Evolutionary conservation across 2,329 filamentous ascomycete genomes (phyloP).

Genomic region (Pseudonectria buxi): DNA sequence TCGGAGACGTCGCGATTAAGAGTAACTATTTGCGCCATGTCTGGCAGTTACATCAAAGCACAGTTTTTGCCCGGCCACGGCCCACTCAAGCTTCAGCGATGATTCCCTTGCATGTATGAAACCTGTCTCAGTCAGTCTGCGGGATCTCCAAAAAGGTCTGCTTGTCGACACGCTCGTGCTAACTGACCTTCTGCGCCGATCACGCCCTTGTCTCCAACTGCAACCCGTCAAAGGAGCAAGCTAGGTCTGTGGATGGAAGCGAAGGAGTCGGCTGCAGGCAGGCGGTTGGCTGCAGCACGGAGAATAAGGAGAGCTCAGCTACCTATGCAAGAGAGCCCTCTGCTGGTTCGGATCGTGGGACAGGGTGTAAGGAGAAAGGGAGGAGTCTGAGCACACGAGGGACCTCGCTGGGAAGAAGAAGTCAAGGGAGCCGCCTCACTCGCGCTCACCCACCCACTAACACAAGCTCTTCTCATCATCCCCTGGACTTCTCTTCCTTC

Average conservation of each 20-base stretch:
- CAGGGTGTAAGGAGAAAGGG: slow-evolving; percentile 2
- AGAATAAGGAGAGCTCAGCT: background rate
- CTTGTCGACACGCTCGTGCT: background rate
- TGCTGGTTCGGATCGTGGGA: background rate
- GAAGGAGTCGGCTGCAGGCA: background rate
- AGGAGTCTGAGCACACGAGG: slow-evolving; percentile 1
- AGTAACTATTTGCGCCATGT: slow-evolving; percentile 18
- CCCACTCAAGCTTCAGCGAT: slow-evolving; percentile 12
- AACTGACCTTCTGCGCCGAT: slow-evolving; percentile 11
- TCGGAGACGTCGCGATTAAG: slow-evolving; percentile 15
- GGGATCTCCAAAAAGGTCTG: background rate
- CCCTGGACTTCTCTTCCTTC: background rate
- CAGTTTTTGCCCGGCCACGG: slow-evolving; percentile 4
- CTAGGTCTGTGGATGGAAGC: too few relatives aligned
- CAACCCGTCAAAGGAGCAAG: too few relatives aligned
- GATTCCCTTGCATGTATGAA: slow-evolving; percentile 19
- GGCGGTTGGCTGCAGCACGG: background rate
- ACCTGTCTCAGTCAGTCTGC: slow-evolving; percentile 13
- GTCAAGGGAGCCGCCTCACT: slow-evolving; percentile 11
- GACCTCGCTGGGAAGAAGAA: slow-evolving; percentile 6
- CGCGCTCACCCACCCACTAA: slow-evolving; percentile 3
- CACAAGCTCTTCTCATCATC: too few relatives aligned
- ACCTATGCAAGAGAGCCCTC: too few relatives aligned
- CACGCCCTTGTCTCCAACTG: background rate
- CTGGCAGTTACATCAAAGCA: slow-evolving; percentile 9